Evolutionary conservation across 1,139 yeast species (phyloP), one percentile per base, ranked within the genome.

Genomic region (Diutina mesorugosa): DNA sequence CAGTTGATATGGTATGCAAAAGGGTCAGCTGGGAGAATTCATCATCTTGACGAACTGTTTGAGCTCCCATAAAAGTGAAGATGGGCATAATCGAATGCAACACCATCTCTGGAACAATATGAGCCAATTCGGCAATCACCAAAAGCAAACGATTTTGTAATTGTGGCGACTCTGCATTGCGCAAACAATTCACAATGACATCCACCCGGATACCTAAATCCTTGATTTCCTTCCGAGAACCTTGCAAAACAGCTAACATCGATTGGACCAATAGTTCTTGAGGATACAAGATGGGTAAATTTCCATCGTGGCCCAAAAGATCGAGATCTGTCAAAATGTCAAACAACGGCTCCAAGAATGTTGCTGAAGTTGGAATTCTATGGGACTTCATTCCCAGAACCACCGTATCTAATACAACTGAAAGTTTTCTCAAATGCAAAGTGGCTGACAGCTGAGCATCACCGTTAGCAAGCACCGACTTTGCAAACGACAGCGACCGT

Each of bases 31-130:
- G 87, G 1, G 97, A 89, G 67, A 89, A 91, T 65, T 90, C 97
- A 68, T 93, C 98, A 69, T 93, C 99, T 72, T 93, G 97, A 66
- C 97, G 85, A 56, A 95, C 82, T 12, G 98, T 90, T 65, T 90
- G 96, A 38, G 98, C 96, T 58, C 99, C 99, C 99, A 93, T 93
- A 65, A 93, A 95, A 0, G 99, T 95, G 74, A 93, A 93, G 57
- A 93, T 91, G 21, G 99, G 99, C 99, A 93, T 93, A 14, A 95
- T 96, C 3, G 97, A 88, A 71, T 95, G 98, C 61, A 95, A 76
- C 47, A 93, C 90, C 48, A 87, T 82, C 67, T 93, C 98, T 8
- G 99, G 97, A 18, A 93, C 90, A 58, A 91, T 73, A 0, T 90
- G 76, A 0, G 98, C 98, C 63, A 93, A 75, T 57, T 90, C 87